Conservation (phyloP, 176 grass and related monocot species). For the Saccharum spontaneum region DNA sequence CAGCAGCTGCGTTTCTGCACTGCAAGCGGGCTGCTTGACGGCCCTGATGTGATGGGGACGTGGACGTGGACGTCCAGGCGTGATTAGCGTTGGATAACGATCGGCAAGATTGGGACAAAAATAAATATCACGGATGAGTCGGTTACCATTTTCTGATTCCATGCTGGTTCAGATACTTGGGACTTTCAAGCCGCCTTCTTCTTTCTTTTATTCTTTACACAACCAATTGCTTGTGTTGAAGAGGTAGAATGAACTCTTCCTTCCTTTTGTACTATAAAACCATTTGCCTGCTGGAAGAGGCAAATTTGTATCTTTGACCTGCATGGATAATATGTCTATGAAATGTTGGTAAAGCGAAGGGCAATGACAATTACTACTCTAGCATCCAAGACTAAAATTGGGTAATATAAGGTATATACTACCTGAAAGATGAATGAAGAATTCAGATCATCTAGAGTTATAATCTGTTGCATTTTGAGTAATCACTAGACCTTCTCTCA, state of each 20-base stretch:
- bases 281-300: background rate
- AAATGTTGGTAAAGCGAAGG: background rate
- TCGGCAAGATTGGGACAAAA: background rate
- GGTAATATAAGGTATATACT: background rate
- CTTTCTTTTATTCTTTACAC: background rate
- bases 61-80: background rate
- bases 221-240: slow-evolving; percentile 5
- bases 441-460: background rate
- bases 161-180: background rate
- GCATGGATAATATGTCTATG: background rate
- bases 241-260: background rate
- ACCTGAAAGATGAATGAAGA: background rate
- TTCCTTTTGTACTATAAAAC: background rate
- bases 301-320: background rate
- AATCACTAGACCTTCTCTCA: background rate
- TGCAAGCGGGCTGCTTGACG: background rate
- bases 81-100: background rate
- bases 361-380: background rate
- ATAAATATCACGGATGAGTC: background rate
- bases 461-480: background rate
- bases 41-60: background rate
- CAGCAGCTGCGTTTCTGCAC: background rate
- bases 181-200: background rate
- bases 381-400: background rate
- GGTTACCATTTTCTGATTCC: background rate